These are phyloP conservation scores for Fraxinus pennsylvanica DNA, from an alignment of 257 asterid genomes.

Conservation along the genomic window DNA sequence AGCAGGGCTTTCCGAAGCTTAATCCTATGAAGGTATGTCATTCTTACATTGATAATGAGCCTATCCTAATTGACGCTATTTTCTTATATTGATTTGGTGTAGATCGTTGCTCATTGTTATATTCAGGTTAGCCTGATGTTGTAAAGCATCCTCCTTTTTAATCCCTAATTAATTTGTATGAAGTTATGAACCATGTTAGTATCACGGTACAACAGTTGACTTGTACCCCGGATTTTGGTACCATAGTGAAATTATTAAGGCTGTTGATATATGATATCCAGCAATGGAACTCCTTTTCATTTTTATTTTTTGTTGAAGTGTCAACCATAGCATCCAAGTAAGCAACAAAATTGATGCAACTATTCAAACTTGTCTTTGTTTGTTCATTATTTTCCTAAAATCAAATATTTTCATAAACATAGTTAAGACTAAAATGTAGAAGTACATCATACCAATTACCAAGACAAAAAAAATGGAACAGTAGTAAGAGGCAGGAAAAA, in stretches of 20 bases:
- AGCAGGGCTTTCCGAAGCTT: conserved; percentile 89
- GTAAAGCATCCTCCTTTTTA: not conserved
- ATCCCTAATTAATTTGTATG: conserved; percentile 10
- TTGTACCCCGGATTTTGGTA: not conserved
- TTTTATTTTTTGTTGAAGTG: not conserved
- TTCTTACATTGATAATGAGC: conserved; percentile 22
- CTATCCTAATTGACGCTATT: conserved; percentile 12
- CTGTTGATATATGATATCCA: not conserved
- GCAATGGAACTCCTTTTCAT: not conserved
- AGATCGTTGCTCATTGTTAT: conserved; percentile 9
- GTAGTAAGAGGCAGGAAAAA: not conserved
- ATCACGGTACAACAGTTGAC: not conserved
- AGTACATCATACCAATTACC: not conserved
- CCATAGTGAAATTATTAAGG: not conserved
- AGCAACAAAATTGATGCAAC: conserved; percentile 11
- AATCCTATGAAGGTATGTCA: conserved; percentile 75
- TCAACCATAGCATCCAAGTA: not conserved
- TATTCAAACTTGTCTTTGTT: not conserved
- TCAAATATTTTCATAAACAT: not conserved
- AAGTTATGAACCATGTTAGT: not conserved
- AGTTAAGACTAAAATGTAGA: conserved; percentile 11
- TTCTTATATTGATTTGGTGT: conserved; percentile 15
- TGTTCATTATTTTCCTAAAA: not conserved
- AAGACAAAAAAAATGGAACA: not conserved
- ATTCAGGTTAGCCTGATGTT: conserved; percentile 3